Evolutionary conservation across 441 rosid species (phyloP), one percentile per base, ranked within the genome.

Genomic region (Erysimum cheiri): DNA sequence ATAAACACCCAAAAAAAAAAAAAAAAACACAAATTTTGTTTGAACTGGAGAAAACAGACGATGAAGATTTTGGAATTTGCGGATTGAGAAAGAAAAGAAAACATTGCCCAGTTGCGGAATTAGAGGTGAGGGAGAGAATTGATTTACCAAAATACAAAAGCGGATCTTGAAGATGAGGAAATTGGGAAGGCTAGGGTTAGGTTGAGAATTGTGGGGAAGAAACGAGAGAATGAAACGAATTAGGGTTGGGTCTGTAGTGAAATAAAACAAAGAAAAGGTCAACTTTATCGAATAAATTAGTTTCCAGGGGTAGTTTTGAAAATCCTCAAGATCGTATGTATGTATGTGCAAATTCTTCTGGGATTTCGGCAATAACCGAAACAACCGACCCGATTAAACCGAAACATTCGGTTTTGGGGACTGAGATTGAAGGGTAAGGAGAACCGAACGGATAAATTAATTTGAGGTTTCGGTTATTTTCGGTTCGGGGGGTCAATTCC

Each of bases 131-230:
- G 7, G 54, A 54, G 14, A 54, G 6, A 66, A 41, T 31, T 12
- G 4, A 1, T 14, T 52, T 54, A 67, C 71, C 71, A 19, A 31
- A 17, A 1, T 17, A 8, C 12, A 0, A n/a, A 54, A 33, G 33
- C 32, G 4, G 54, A 67, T 55, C 62, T 54, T 37, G 69, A 39
- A 50, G 59, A 26, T 37, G 48, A 14, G 36, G 60, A 26, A 46
- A 37, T 49, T 4, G 1, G 58, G 22, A 69, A 35, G 31, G 4
- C 48, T 35, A 69, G 67, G 64, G 53, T 60, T 60, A 60, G 6
- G 64, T 15, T 55, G 50, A 63, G 75, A 71, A 57, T 55, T 44
- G 1, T 26, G 70, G 70, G 70, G 57, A 44, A 55, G 70, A 71
- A 63, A 63, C 69, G 69, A 61, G 55, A 61, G 62, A 46, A 22